Base-by-base conservation (phyloP, 2,329 filamentous ascomycete genomes). In the Colletotrichum tanaceti region DNA sequence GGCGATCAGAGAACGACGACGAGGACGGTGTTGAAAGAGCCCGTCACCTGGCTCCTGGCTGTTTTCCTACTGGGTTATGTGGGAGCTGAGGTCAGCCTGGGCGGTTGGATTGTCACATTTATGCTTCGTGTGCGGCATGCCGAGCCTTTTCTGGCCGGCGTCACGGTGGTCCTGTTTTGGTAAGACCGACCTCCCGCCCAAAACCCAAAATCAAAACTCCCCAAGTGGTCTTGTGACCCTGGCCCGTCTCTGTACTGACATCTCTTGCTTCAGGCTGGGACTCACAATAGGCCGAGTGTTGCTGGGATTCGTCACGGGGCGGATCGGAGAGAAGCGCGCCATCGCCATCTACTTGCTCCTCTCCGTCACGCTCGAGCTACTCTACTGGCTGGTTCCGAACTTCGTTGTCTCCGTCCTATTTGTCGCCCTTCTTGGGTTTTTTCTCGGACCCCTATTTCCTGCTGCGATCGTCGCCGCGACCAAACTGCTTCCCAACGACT, bases 141-240 rank as follows among this genome's bases (percentile, higher is more conserved):
- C 4, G 85, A 83, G 28, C 82, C 88, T 0, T 95, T 96, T 74
- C 85, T 89, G 2, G 90, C 91, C 41, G 93, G 93, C 3, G 88
- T 96, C 80, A 89, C 88, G 0, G 90, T 89, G 0, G 95, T 92
- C 0, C 90, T 92, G 0, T 97, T 95, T 80, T 97, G 93, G 93
- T 60, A 60, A 43, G 35, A 16, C 38, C 2, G 6, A 38, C 20
- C 18, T 52, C 62, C 32, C 2, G 32, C 9, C 32, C 7, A 9
- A 35, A 35, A 10, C 32, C 32, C 9, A 10, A 35, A 35, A 35
- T 9, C 32, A 35, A 35, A 35, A 35, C 7, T 35, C 2, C 32
- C 32, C 7, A 7, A 35, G 32, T 35, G 32, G 9, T 35, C 32
- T 10, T 10, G 2, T 35, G 32, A 35, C n/a, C 2, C 20, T 38